These are phyloP conservation scores for Boletus bicolor DNA, from an alignment of 768 basidiomycete genomes.

Conservation along the genomic window DNA sequence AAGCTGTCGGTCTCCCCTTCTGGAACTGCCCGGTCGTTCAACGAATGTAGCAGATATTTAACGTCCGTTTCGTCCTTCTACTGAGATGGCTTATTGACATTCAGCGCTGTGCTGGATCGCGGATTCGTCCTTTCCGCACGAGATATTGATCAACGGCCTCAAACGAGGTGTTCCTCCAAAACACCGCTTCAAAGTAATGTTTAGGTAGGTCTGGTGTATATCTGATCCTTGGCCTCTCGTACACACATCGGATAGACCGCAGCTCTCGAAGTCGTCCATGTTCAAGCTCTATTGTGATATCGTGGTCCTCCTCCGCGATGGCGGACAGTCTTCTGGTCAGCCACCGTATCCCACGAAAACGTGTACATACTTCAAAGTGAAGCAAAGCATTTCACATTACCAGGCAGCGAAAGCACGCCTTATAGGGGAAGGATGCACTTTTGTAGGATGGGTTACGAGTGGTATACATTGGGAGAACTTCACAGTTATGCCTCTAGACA, in stretches of 20 bases:
- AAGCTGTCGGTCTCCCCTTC: slow-evolving; percentile 45
- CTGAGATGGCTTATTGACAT: not conserved
- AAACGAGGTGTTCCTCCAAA: slow-evolving; percentile 75
- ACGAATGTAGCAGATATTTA: slow-evolving; percentile 54
- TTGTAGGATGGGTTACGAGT: slow-evolving; percentile 61
- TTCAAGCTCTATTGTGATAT: slow-evolving; percentile 43
- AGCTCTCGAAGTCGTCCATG: slow-evolving; percentile 51
- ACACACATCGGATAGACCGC: slow-evolving; percentile 39
- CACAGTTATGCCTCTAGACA: slow-evolving; percentile 12
- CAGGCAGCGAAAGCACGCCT: slow-evolving; percentile 50
- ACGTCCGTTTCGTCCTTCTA: not conserved
- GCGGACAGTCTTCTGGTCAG: slow-evolving; percentile 8
- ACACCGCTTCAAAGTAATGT: slow-evolving; percentile 59
- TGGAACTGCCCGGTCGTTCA: slow-evolving; percentile 46
- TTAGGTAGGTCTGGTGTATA: slow-evolving; percentile 43
- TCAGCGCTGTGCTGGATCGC: slow-evolving; percentile 72
- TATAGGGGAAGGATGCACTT: slow-evolving; percentile 42
- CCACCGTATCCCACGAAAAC: slow-evolving; percentile 12
- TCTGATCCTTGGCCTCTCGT: not conserved
- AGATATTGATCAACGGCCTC: slow-evolving; percentile 77
- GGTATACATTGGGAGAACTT: slow-evolving; percentile 56
- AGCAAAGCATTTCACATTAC: slow-evolving; percentile 43
- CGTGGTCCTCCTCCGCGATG: slow-evolving; percentile 10
- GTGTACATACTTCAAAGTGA: slow-evolving; percentile 45
- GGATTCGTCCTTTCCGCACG: slow-evolving; percentile 42